Evolutionary conservation across 306 rosid species (phyloP).

Genomic region (Castanospermum australe): DNA sequence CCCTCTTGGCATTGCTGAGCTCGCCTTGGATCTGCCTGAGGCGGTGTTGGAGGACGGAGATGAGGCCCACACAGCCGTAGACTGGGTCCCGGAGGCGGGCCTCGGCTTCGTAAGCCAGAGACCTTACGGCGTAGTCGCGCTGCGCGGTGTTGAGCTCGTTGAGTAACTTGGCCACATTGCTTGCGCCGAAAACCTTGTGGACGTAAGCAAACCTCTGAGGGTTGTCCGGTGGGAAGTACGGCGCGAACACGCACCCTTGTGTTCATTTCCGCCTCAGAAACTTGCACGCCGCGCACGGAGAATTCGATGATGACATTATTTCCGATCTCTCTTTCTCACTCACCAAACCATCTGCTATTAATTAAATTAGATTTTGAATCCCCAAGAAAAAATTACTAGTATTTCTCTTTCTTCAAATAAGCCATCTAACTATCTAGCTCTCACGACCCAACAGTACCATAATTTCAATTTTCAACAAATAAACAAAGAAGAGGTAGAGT

Average conservation of each 20-base stretch:
- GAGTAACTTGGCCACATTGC: slow-evolving; percentile 83
- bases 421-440: slow-evolving; percentile 28
- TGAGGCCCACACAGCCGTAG: slow-evolving; percentile 89
- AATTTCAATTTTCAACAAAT: slow-evolving; percentile 31
- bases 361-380: too few relatives aligned
- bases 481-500: not conserved
- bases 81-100: slow-evolving; percentile 87
- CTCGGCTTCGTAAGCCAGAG: slow-evolving; percentile 87
- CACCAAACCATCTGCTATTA: too few relatives aligned
- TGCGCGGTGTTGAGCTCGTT: slow-evolving; percentile 68
- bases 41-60: slow-evolving; percentile 78
- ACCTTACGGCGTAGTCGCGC: slow-evolving; percentile 88
- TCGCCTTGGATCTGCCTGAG: slow-evolving; percentile 58
- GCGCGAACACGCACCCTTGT: slow-evolving; percentile 89
- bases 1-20: slow-evolving; percentile 62
- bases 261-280: slow-evolving; percentile 78
- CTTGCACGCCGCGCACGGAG: slow-evolving; percentile 97
- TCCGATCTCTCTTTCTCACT: slow-evolving; percentile 13
- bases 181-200: slow-evolving; percentile 90
- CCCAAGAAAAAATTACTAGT: not conserved
- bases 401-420: slow-evolving; percentile 18
- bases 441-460: not conserved
- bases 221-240: slow-evolving; percentile 94
- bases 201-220: slow-evolving; percentile 79
- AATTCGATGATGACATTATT: slow-evolving; percentile 52